These are phyloP conservation scores for Tritrichomonas foetus DNA, from an alignment of 208 protist species.

Conservation along the genomic window DNA sequence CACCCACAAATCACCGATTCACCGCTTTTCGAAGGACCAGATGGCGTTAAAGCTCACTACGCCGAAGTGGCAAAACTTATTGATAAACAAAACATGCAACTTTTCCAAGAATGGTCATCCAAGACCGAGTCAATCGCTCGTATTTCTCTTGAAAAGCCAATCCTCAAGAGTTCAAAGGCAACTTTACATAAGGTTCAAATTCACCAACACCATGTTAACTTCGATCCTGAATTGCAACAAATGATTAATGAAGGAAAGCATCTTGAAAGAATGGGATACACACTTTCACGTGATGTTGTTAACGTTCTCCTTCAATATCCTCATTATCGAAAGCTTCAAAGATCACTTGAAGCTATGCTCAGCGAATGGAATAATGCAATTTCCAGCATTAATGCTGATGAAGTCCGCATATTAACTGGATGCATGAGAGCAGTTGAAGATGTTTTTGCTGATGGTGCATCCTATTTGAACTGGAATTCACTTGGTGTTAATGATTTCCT, in stretches of 20 bases:
- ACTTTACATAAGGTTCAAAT: background rate
- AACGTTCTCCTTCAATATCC: slow-evolving; percentile 38
- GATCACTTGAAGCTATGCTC: background rate
- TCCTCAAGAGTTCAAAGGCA: background rate
- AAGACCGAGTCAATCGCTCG: background rate
- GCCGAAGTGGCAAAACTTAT: slow-evolving; percentile 30
- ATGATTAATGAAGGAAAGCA: slow-evolving; percentile 34
- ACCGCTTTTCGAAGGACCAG: background rate
- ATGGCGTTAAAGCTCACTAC: slow-evolving; percentile 42
- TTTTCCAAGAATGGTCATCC: slow-evolving; percentile 20
- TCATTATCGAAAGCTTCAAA: background rate
- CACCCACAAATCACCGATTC: background rate
- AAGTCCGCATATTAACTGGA: background rate
- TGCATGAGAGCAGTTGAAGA: background rate
- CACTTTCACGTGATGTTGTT: background rate
- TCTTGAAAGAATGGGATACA: slow-evolving; percentile 39
- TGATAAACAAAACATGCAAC: background rate
- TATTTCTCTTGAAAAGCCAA: background rate
- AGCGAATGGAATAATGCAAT: background rate
- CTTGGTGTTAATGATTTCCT: slow-evolving; percentile 91
- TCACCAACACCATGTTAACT: background rate
- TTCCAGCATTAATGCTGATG: background rate
- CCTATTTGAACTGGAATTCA: slow-evolving; percentile 94
- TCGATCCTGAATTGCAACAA: slow-evolving; percentile 16
- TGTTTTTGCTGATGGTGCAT: slow-evolving; percentile 77